phyloP scores from a whole-genome alignment of 495 filamentous ascomycete genomes.

The Neurospora sp. region DNA sequence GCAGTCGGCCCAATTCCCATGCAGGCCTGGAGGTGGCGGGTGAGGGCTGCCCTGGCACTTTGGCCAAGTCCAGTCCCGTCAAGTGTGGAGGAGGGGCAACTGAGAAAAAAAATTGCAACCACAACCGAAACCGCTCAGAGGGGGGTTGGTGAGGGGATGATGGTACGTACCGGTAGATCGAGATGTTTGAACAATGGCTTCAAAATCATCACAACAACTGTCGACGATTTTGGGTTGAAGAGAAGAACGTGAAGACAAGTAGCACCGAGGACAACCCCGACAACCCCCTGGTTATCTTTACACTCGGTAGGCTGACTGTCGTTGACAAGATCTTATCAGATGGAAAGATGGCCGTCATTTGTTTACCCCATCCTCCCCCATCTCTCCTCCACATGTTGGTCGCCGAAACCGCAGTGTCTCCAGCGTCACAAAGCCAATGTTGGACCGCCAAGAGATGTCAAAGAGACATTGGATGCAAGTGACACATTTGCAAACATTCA shows the following conservation, averaged over 20 bases:
- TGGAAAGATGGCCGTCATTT: not conserved
- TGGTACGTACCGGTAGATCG: not conserved
- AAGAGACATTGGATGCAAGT: not conserved
- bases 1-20: not conserved
- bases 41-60: constrained; percentile 5
- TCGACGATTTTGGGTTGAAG: not conserved
- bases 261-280: not conserved
- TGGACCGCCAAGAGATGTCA: not conserved
- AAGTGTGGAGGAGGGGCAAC: constrained; percentile 22
- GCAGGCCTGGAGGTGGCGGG: not conserved
- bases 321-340: not conserved
- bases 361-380: not conserved
- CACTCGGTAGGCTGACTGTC: not conserved
- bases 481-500: not conserved
- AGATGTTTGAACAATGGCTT: not conserved
- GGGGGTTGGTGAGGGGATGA: not conserved
- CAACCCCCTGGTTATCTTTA: not conserved
- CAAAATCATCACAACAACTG: not conserved
- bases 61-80: constrained; percentile 5
- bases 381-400: not conserved
- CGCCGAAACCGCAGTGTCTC: not conserved
- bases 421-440: not conserved
- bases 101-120: constrained; percentile 17
- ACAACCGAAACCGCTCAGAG: constrained; percentile 26
- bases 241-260: not conserved